Percentiles rank a stretch among this genome's conserved stretches.
Conservation (phyloP, 768 basidiomycete genomes). For the Tricholoma matsutake region DNA sequence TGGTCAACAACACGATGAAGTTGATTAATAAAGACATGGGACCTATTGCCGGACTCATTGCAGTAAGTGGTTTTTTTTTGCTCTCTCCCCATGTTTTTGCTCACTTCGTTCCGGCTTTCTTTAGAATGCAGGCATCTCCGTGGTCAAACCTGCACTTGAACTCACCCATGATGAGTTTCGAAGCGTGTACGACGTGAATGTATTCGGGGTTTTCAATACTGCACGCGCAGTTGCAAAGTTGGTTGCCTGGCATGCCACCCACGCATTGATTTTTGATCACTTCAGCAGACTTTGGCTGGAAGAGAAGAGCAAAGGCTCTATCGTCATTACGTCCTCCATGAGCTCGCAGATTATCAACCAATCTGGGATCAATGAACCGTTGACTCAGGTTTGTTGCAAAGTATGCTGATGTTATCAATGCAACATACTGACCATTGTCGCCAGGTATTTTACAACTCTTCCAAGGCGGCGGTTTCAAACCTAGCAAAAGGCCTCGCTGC, state of each 20-base stretch:
- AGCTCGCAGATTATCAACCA: slow-evolving; percentile 65
- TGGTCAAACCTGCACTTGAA: slow-evolving; percentile 60
- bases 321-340: slow-evolving; percentile 67
- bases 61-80: slow-evolving; percentile 34
- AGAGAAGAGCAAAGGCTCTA: slow-evolving; percentile 41
- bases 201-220: slow-evolving; percentile 65
- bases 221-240: slow-evolving; percentile 56
- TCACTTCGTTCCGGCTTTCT: not conserved
- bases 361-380: slow-evolving; percentile 37
- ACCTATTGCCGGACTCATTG: slow-evolving; percentile 50
- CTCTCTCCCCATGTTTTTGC: not conserved
- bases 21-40: slow-evolving; percentile 49
- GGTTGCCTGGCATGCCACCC: slow-evolving; percentile 3
- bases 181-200: slow-evolving; percentile 55
- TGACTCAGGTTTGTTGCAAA: slow-evolving; percentile 43
- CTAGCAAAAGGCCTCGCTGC: slow-evolving; percentile 56
- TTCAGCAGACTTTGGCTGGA: slow-evolving; percentile 43
- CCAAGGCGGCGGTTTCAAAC: slow-evolving; percentile 62
- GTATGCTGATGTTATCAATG: not conserved
- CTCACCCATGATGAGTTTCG: slow-evolving; percentile 53
- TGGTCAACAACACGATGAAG: slow-evolving; percentile 41
- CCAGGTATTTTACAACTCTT: slow-evolving; percentile 60
- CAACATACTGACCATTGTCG: slow-evolving; percentile 22
- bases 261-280: not conserved
- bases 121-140: slow-evolving; percentile 62